Evolutionary conservation across 805 yeast genomes (phyloP).

Genomic region (Clavispora asparagi): DNA sequence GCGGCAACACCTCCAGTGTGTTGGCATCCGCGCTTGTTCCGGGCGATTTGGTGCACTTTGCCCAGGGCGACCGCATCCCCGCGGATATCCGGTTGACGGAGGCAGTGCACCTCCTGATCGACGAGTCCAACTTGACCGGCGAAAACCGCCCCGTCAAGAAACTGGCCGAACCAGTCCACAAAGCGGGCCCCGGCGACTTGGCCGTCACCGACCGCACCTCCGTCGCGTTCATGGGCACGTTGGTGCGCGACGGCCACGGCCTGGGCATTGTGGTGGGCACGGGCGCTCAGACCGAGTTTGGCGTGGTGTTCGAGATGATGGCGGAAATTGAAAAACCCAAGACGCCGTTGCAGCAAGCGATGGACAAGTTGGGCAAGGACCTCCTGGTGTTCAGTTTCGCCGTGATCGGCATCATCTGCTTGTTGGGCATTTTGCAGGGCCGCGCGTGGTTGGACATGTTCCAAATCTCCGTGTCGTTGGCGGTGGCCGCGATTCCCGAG

Average conservation of each 20-base stretch:
- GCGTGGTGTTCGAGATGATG: conserved; percentile 94
- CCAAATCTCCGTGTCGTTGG: conserved; percentile 93
- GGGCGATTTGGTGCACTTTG: conserved; percentile 86
- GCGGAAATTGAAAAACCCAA: conserved; percentile 92
- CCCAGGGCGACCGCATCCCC: conserved; percentile 93
- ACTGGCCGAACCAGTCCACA: conserved; percentile 35
- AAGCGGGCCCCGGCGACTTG: conserved; percentile 26
- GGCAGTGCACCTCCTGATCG: conserved; percentile 76
- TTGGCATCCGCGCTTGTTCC: conserved; percentile 88
- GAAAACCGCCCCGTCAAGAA: conserved; percentile 87
- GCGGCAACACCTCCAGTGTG: conserved; percentile 71
- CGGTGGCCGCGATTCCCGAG: conserved; percentile 99
- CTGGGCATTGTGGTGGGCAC: conserved; percentile 90
- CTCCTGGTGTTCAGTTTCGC: conserved; percentile 78
- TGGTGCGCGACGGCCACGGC: conserved; percentile 95
- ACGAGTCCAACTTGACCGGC: conserved; percentile 94
- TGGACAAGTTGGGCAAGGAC: conserved; percentile 94
- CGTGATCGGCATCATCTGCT: conserved; percentile 86
- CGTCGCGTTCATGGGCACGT: conserved; percentile 95
- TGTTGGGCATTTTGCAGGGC: conserved; percentile 88
- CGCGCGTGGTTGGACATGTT: conserved; percentile 97
- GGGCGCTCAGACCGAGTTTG: conserved; percentile 86
- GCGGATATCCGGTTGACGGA: conserved; percentile 85
- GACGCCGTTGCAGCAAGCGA: conserved; percentile 91
- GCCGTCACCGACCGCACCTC: conserved; percentile 66